Base-by-base conservation (phyloP, 139 green algal species). In the Zygnema cylindricum region DNA sequence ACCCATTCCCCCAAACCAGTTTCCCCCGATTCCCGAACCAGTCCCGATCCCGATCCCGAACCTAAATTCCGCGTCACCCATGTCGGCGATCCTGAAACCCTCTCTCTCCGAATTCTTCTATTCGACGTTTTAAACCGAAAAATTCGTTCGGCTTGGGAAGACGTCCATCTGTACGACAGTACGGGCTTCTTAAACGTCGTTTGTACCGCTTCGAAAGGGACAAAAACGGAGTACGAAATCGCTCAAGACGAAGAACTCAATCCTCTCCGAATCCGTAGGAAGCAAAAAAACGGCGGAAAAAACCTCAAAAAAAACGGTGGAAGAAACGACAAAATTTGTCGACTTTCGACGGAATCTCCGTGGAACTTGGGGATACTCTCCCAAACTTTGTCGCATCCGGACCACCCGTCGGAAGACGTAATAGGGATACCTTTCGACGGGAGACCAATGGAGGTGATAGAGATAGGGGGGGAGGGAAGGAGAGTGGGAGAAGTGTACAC, bases 311-410 rank as follows among this genome's bases (percentile, higher is more conserved):
- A n/a, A n/a, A n/a, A n/a, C n/a, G 1, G 30, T 32, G 39, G 33
- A 1, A 40, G 81, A 38, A 38, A 43, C 33, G 83, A 63, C 11
- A n/a, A 32, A 1, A 57, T 63, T 25, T 73, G 69, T 36, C 83
- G 79, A 22, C 81, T 63, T 39, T 73, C 83, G 33, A 42, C 81
- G 32, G 69, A 76, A 38, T 38, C 49, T 7, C 63, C 55, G 32
- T 84, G 55, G 55, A 88, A 76, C 63, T 22, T 88, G 21, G 83
- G 83, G 25, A 73, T 88, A 32, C 69, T 88, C 35, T 35, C 83
- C 41, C 83, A 88, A 63, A 88, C 83, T 49, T 84, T 22, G 36
- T 22, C 69, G 22, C 69, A 88, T 36, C 43, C 83, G 21, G 69
- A 42, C 39, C 40, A 43, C 21, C 33, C 83, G 35, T 71, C 63